Percentiles rank a stretch among this genome's conserved stretches.
These are phyloP conservation scores for Lactarius tabidus DNA, from an alignment of 768 basidiomycete genomes.

Conservation along the genomic window DNA sequence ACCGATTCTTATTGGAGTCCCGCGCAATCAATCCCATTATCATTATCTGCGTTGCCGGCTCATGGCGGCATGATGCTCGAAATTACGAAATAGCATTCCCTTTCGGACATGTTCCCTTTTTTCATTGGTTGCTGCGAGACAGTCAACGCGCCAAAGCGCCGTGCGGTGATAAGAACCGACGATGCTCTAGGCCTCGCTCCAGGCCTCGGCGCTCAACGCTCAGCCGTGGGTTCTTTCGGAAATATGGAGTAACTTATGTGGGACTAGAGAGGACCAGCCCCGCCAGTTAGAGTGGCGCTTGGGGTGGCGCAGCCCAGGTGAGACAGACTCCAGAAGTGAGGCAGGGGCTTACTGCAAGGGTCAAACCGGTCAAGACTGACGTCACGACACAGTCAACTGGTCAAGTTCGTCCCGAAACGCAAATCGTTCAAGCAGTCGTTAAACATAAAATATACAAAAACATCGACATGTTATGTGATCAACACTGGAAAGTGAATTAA, in stretches of 20 bases:
- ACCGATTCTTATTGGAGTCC: neutral
- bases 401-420: neutral
- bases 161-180: neutral
- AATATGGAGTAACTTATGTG: neutral
- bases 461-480: neutral
- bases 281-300: neutral
- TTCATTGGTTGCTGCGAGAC: neutral
- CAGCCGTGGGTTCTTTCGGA: neutral
- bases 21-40: neutral
- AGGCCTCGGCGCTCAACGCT: neutral
- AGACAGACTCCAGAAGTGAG: neutral
- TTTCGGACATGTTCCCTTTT: neutral
- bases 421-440: neutral
- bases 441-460: neutral
- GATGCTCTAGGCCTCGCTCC: neutral
- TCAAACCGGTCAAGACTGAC: neutral
- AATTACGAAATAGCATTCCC: neutral
- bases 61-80: neutral
- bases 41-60: neutral
- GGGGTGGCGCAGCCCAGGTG: neutral
- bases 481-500: constrained; percentile 23
- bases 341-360: neutral
- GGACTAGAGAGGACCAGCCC: neutral
- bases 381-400: neutral
- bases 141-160: neutral